phyloP scores from a whole-genome alignment of 2,329 filamentous ascomycete genomes.

The Scedosporium minutisporum region DNA sequence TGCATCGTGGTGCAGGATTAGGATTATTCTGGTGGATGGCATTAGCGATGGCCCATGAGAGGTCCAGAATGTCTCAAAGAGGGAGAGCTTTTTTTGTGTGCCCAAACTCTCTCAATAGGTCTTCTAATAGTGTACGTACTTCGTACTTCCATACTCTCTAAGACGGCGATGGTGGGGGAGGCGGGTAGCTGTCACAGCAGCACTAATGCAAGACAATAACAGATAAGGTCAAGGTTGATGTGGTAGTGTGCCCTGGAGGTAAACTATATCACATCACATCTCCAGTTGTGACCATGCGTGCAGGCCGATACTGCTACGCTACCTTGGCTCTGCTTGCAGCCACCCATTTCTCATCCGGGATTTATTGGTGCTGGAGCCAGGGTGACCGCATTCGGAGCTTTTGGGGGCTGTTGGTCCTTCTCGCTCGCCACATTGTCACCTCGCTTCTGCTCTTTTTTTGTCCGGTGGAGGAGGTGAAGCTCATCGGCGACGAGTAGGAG shows the following conservation, averaged over 20 bases:
- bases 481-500: background rate
- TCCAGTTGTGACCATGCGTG: background rate
- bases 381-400: background rate
- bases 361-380: background rate
- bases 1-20: background rate
- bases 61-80: background rate
- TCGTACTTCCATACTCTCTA: too few species aligned
- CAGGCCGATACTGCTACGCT: background rate
- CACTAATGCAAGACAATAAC: conserved; percentile 1
- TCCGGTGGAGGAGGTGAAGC: background rate
- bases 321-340: background rate
- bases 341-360: background rate
- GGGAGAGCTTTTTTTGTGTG: background rate
- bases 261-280: background rate
- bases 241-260: background rate
- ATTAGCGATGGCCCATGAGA: background rate
- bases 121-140: too few species aligned
- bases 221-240: background rate
- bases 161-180: too few species aligned
- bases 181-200: background rate
- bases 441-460: background rate
- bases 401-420: background rate
- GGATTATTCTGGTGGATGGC: background rate
- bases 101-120: too few species aligned
- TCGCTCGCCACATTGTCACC: background rate